Evolutionary conservation across 2,329 filamentous ascomycete species (phyloP).

Genomic region (Penicillium sp.): DNA sequence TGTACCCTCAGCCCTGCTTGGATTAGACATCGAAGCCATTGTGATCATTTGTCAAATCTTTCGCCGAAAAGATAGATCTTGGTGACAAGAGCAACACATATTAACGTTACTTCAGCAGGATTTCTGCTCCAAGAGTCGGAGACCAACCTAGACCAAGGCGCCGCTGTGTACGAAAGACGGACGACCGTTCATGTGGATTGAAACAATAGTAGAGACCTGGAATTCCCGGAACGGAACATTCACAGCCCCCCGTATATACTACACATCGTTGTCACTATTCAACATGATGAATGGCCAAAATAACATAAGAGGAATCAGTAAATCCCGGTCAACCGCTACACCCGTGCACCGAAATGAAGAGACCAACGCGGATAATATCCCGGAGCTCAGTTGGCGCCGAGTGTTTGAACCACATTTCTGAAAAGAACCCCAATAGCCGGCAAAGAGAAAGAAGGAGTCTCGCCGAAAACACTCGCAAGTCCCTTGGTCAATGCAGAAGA

Average conservation of each 20-base stretch:
- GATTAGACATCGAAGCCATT: too few species aligned
- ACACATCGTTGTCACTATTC: constrained; percentile 17
- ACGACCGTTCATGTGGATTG: too few species aligned
- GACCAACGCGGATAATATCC: not conserved
- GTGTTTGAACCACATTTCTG: constrained; percentile 37
- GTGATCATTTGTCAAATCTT: too few species aligned
- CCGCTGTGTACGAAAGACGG: too few species aligned
- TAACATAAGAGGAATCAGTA: not conserved
- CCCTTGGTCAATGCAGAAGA: constrained; percentile 24
- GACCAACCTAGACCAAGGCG: too few species aligned
- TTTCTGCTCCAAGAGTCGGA: too few species aligned
- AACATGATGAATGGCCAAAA: constrained; percentile 13
- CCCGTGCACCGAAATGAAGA: constrained; percentile 9
- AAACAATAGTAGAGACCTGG: too few species aligned
- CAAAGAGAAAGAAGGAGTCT: constrained; percentile 38
- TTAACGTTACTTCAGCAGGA: too few species aligned
- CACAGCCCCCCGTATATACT: constrained; percentile 1
- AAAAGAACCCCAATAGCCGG: constrained; percentile 39
- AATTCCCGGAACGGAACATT: too few species aligned
- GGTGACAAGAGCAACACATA: too few species aligned
- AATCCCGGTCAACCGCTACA: constrained; percentile 8
- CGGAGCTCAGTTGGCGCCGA: constrained; percentile 20
- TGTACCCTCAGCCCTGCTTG: too few species aligned
- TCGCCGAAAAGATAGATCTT: too few species aligned
- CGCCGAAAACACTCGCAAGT: constrained; percentile 38